phyloP scores from a whole-genome alignment of 306 rosid genomes.

The Gleditsia sinensis region DNA sequence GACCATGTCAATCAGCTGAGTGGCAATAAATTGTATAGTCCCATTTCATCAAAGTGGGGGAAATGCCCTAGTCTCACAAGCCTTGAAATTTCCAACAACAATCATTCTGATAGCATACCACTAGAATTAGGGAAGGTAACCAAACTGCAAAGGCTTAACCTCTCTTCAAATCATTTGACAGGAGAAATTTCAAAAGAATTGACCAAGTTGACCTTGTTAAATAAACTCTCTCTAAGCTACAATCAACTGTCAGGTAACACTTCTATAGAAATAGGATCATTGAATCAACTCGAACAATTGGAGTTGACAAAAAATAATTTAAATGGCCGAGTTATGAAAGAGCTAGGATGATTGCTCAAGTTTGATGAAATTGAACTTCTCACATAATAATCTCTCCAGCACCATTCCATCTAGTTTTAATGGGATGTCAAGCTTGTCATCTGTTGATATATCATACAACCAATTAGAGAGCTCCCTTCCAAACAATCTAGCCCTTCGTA shows the following conservation, averaged over 20 bases:
- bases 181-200: background rate
- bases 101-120: background rate
- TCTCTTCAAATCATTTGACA: background rate
- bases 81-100: background rate
- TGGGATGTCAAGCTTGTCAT: conserved; percentile 26
- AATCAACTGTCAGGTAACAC: background rate
- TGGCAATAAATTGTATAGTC: background rate
- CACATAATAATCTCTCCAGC: conserved; percentile 30
- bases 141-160: background rate
- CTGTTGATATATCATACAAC: background rate
- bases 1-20: background rate
- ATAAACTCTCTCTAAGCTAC: background rate
- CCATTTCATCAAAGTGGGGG: background rate
- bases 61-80: background rate
- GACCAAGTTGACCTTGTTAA: background rate
- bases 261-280: background rate
- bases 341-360: background rate
- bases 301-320: background rate
- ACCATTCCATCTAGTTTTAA: conserved; percentile 27
- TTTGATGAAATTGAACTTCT: background rate
- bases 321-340: background rate
- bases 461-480: background rate
- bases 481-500: background rate
- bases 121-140: background rate
- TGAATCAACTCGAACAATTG: background rate